These are phyloP conservation scores for Rhododendron vialii DNA, from an alignment of 148 eudicot species.

Conservation along the genomic window DNA sequence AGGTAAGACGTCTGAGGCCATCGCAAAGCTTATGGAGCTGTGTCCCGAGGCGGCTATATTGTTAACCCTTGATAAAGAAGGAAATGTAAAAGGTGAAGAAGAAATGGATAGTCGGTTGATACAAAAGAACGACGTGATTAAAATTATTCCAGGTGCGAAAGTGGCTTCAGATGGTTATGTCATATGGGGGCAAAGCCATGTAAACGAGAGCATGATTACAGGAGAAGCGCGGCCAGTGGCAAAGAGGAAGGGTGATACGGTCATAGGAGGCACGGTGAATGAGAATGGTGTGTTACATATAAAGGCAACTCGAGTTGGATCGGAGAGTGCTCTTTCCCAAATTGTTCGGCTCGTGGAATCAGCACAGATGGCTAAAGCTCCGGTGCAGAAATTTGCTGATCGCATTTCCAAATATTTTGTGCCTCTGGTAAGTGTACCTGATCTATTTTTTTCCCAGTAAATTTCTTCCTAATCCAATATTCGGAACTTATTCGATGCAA, in stretches of 20 bases:
- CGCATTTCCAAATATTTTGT: conserved; percentile 85
- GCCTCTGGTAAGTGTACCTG: conserved; percentile 59
- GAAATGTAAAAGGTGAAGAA: conserved; percentile 59
- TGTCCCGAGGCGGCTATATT: conserved; percentile 80
- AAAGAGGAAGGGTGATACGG: conserved; percentile 73
- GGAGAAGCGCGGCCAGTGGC: conserved; percentile 95
- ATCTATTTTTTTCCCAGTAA: neutral
- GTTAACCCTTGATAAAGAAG: conserved; percentile 51
- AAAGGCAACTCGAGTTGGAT: conserved; percentile 82
- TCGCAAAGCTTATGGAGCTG: conserved; percentile 94
- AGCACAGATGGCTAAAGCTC: conserved; percentile 99
- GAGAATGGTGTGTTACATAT: conserved; percentile 85
- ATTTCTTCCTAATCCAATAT: neutral
- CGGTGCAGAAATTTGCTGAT: conserved; percentile 92
- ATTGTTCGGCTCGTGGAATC: conserved; percentile 95
- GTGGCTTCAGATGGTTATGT: conserved; percentile 92
- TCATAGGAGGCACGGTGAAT: conserved; percentile 93
- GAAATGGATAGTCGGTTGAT: conserved; percentile 84
- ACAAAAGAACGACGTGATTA: conserved; percentile 76
- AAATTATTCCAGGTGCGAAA: conserved; percentile 85
- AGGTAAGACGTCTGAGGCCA: conserved; percentile 95
- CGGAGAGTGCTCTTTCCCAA: conserved; percentile 94
- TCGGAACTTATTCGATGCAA: neutral
- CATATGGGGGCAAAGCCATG: conserved; percentile 87
- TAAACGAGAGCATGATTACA: conserved; percentile 94